Percentiles rank a stretch among this genome's conserved stretches.
These are phyloP conservation scores for Cyanodermella asteris DNA, from an alignment of 2,329 filamentous ascomycete species.

Conservation along the genomic window DNA sequence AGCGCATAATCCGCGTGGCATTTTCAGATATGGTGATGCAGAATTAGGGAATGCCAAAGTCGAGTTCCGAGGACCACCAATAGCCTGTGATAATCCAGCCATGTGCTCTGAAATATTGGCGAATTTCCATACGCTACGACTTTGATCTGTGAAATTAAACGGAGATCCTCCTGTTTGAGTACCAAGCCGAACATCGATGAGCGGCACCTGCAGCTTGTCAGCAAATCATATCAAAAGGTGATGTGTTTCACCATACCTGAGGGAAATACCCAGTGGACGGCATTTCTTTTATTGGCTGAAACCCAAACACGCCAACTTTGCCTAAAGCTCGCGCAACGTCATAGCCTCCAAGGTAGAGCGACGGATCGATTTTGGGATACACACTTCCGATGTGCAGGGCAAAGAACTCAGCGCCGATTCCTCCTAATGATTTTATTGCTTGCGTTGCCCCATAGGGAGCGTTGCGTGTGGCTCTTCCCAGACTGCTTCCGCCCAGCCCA, in stretches of 20 bases:
- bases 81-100: slow-evolving; percentile 5
- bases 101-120: slow-evolving; percentile 1
- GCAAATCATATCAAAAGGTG: not conserved
- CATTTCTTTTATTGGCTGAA: too few relatives aligned
- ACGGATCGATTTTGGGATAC: slow-evolving; percentile 10
- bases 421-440: slow-evolving; percentile 8
- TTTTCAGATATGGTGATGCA: slow-evolving; percentile 10
- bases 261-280: too few relatives aligned
- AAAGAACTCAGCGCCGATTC: too few relatives aligned
- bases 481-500: slow-evolving; percentile 1
- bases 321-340: slow-evolving; percentile 14
- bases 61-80: too few relatives aligned
- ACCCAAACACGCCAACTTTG: slow-evolving; percentile 10
- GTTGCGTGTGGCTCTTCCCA: slow-evolving; percentile 1
- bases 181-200: slow-evolving; percentile 8
- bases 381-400: slow-evolving; percentile 16
- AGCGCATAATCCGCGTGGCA: slow-evolving; percentile 12
- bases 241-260: too few relatives aligned
- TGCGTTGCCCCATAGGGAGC: not conserved
- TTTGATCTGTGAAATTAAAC: too few relatives aligned
- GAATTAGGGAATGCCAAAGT: slow-evolving; percentile 11
- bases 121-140: not conserved
- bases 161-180: slow-evolving; percentile 9
- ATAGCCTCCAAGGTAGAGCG: slow-evolving; percentile 16
- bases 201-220: slow-evolving; percentile 1